Evolutionary conservation across 305 asterid species (phyloP).

Genomic region (Rubia tinctorum): DNA sequence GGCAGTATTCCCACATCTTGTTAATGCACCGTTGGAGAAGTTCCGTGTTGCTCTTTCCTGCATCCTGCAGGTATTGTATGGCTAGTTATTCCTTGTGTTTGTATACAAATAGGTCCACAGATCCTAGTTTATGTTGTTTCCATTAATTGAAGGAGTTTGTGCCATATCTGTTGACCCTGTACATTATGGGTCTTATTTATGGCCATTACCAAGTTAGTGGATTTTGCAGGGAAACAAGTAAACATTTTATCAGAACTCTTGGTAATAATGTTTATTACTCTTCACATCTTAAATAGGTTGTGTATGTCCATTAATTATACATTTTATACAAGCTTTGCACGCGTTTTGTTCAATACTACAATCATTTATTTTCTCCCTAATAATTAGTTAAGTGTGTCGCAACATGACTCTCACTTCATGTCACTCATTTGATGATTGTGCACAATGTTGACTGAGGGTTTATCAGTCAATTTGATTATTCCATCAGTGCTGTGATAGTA

Average conservation of each 20-base stretch:
- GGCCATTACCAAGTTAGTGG: background rate
- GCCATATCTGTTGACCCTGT: background rate
- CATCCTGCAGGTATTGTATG: conserved; percentile 66
- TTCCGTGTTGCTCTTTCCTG: conserved; percentile 83
- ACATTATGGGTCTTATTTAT: background rate
- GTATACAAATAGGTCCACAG: background rate
- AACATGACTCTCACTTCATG: too few relatives aligned
- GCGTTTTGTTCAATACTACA: background rate
- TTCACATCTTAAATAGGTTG: background rate
- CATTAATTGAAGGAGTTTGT: background rate
- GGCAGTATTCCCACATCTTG: conserved; percentile 70
- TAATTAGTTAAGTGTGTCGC: too few relatives aligned
- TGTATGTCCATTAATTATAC: background rate
- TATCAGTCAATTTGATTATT: background rate
- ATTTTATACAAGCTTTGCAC: background rate
- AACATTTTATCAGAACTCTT: background rate
- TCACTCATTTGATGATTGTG: background rate
- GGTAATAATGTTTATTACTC: background rate
- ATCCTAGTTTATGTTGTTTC: background rate
- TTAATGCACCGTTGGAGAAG: conserved; percentile 72
- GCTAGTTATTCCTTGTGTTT: conserved; percentile 4
- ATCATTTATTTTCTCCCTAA: too few relatives aligned
- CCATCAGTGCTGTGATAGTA: conserved; percentile 8
- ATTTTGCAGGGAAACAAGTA: background rate
- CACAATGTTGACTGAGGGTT: background rate